These are phyloP conservation scores for Lasiosphaeris hirsuta DNA, from an alignment of 495 filamentous ascomycete genomes.

Conservation along the genomic window DNA sequence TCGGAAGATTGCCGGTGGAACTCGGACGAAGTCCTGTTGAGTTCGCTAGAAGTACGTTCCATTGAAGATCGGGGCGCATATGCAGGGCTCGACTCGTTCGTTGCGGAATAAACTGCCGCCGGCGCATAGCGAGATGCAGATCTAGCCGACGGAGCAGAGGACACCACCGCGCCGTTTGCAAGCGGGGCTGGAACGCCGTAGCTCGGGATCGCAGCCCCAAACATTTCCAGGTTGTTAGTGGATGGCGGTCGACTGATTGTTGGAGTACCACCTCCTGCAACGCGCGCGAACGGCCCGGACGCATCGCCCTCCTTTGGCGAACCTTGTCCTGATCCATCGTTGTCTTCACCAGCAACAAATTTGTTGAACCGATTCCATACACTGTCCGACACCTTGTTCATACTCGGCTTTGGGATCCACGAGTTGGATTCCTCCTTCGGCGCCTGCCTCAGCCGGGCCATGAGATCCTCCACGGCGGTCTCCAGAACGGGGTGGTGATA, in stretches of 20 bases:
- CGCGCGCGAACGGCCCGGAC: constrained; percentile 73
- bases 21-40: constrained; percentile 43
- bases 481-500: constrained; percentile 79
- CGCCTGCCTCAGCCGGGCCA: constrained; percentile 75
- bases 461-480: constrained; percentile 74
- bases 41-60: constrained; percentile 43
- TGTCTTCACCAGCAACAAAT: constrained; percentile 90
- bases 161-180: constrained; percentile 28
- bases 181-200: constrained; percentile 30
- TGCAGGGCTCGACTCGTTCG: constrained; percentile 35
- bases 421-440: constrained; percentile 64
- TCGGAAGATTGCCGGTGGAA: constrained; percentile 43
- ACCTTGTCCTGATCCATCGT: constrained; percentile 54
- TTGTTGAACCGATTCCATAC: constrained; percentile 90
- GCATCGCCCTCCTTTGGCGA: constrained; percentile 59
- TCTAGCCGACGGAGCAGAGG: constrained; percentile 34
- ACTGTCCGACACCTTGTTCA: constrained; percentile 86
- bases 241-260: constrained; percentile 79
- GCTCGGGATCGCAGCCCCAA: constrained; percentile 36
- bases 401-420: constrained; percentile 91
- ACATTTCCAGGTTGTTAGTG: constrained; percentile 70
- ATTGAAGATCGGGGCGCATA: constrained; percentile 44
- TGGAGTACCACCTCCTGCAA: constrained; percentile 68
- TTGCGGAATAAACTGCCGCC: constrained; percentile 26
- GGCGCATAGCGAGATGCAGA: constrained; percentile 65